Base-by-base conservation (phyloP, 1,139 yeast genomes). In the Hansenula lynferdii region DNA sequence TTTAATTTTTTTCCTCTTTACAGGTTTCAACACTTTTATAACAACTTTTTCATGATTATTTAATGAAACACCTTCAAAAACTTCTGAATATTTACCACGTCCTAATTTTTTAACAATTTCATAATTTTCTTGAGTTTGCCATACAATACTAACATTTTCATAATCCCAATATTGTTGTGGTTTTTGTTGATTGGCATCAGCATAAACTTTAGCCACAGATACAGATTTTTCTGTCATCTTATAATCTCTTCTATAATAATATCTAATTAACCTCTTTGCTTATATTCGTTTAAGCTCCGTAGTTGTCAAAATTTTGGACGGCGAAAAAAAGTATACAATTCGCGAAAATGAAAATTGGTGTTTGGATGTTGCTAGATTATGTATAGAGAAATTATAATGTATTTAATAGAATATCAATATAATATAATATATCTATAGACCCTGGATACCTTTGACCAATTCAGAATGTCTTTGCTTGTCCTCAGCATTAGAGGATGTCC, bases 81-180 rank as follows among this genome's bases (percentile, higher is more conserved):
- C 94, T 58, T 84, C 94, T 20, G 85, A 76, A 56, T 83, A 84
- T 61, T 83, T 84, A 15, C 94, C 94, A 43, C 92, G 68, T 2
- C 94, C 94, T 34, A 84, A 75, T 54, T 84, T 84, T 51, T 71
- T 72, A 15, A 79, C 70, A 37, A 84, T 77, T 54, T 84, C 94
- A 54, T 82, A 84, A 54, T 77, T 75, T 27, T 71, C 69, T 47
- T 80, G 83, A 30, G 72, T 64, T 9, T 89, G 86, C 92, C 92
- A 84, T 34, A 73, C 72, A 38, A 84, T 80, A 39, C 70, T 76
- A 62, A 69, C 68, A 54, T 78, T 80, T 50, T 83, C 94, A 54
- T 84, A 84, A 59, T 84, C 90, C 86, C 90, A 84, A 60, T 84
- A 84, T 40, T 79, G 81, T 42, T 75, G 71, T 4, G 87, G 83